phyloP scores from a whole-genome alignment of 179 eudicot species.

The Sideroxylon spinosum region DNA sequence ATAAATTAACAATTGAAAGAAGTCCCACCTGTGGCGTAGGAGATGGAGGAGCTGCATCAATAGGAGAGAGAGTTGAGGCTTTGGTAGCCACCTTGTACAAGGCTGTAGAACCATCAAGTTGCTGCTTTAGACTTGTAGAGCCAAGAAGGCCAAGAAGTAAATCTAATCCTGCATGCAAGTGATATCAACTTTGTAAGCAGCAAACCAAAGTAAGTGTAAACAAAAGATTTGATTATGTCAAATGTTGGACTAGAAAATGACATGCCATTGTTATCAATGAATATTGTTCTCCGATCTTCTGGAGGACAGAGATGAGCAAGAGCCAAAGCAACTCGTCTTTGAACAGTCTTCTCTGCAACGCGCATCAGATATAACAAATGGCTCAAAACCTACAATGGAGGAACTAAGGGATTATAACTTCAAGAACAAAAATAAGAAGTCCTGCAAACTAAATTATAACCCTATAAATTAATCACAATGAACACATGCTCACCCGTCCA shows the following conservation, averaged over 20 bases:
- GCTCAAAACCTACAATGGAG: slow-evolving; percentile 52
- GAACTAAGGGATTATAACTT: neutral
- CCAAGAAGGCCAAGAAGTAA: slow-evolving; percentile 73
- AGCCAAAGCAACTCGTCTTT: slow-evolving; percentile 78
- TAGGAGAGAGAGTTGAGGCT: slow-evolving; percentile 59
- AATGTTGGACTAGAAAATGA: slow-evolving; percentile 11
- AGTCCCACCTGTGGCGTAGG: slow-evolving; percentile 70
- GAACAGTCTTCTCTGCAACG: slow-evolving; percentile 54
- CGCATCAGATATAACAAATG: slow-evolving; percentile 82
- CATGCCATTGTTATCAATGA: slow-evolving; percentile 56
- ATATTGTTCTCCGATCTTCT: slow-evolving; percentile 63
- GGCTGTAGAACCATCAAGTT: slow-evolving; percentile 65
- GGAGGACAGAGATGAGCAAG: slow-evolving; percentile 95
- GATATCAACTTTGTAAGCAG: neutral
- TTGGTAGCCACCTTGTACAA: slow-evolving; percentile 70
- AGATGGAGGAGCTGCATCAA: slow-evolving; percentile 89
- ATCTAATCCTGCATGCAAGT: slow-evolving; percentile 46
- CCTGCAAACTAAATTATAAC: neutral
- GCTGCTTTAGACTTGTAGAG: slow-evolving; percentile 62
- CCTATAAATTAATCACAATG: neutral
- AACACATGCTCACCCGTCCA: slow-evolving; percentile 63
- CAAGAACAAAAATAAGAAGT: neutral
- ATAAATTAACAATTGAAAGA: neutral
- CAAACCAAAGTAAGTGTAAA: neutral
- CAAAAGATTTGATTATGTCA: neutral